Base-by-base conservation (phyloP, 345 rosid genomes). In the Ceriops zippeliana region DNA sequence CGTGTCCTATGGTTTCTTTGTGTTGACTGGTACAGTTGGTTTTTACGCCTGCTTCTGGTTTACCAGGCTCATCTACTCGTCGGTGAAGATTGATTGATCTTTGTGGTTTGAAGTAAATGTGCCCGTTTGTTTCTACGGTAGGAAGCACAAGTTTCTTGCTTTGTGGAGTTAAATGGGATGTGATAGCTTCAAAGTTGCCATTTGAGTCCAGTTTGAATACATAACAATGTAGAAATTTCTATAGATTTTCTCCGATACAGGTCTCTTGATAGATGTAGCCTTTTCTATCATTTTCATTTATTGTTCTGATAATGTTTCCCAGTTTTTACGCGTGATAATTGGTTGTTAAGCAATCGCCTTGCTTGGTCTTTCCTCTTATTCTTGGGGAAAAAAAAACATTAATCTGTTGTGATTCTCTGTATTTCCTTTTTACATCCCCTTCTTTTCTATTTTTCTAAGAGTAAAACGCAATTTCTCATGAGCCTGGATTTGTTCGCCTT, bases 41-140 rank as follows among this genome's bases (percentile, higher is more conserved):
- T 93, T 93, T 75, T 93, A 87, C 31, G 88, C 98, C 0, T 92
- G 98, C 83, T 87, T 87, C 72, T 92, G 93, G 97, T 92, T 92
- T 73, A 89, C 90, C 10, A 88, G 97, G 84, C 90, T 86, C 47
- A 92, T 90, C 76, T 90, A 92, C 79, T 87, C 97, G 0, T 89
- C 98, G 0, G 93, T 92, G 49, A 92, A 90, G 90, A 90, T 83
- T 71, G 88, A 89, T 68, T 83, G 75, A 75, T 74, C 52, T 16
- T 42, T 7, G 37, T 64, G 17, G 20, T 49, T 11, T n/a, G 34
- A 66, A 63, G 32, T 28, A 21, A 61, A 21, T 67, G 26, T 49
- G 37, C 56, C 9, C 56, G 35, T 52, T 54, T 37, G 46, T 65
- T 52, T 65, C 52, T 24, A 49, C 38, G 32, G 21, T 52, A 27